These are phyloP conservation scores for Emmonsia crescens DNA, from an alignment of 2,329 filamentous ascomycete genomes.

Conservation along the genomic window DNA sequence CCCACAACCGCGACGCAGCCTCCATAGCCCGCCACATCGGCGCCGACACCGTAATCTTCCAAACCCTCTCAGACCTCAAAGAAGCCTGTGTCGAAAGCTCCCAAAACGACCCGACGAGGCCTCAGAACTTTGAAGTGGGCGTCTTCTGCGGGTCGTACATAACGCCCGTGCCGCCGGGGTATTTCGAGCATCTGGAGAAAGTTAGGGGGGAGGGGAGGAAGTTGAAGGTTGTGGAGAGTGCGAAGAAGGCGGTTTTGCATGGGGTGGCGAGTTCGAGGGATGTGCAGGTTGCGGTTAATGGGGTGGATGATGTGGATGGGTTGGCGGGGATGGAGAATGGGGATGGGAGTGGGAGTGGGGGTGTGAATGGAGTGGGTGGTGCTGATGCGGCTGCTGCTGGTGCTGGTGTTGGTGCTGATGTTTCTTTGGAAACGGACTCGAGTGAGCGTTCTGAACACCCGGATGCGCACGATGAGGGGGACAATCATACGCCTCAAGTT, in stretches of 20 bases:
- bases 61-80: conserved; percentile 68
- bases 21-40: conserved; percentile 58
- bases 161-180: conserved; percentile 65
- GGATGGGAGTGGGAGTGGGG: not conserved
- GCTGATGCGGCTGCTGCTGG: not conserved
- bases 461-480: conserved; percentile 15
- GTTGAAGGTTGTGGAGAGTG: conserved; percentile 54
- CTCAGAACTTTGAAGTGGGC: conserved; percentile 68
- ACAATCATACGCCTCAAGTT: conserved; percentile 31
- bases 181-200: conserved; percentile 69
- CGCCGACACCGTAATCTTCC: conserved; percentile 66
- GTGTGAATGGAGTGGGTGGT: not conserved
- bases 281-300: conserved; percentile 52
- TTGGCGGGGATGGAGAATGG: conserved; percentile 24
- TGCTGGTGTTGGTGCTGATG: not conserved
- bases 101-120: conserved; percentile 42
- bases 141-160: conserved; percentile 85
- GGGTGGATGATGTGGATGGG: conserved; percentile 44
- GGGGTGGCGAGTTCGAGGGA: conserved; percentile 51
- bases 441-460: not conserved
- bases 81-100: conserved; percentile 64
- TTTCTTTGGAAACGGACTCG: not conserved
- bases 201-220: conserved; percentile 61
- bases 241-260: conserved; percentile 53
- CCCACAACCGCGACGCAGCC: conserved; percentile 51